These are phyloP conservation scores for Spiromastix sp. DNA, from an alignment of 2,329 filamentous ascomycete genomes.

Conservation along the genomic window DNA sequence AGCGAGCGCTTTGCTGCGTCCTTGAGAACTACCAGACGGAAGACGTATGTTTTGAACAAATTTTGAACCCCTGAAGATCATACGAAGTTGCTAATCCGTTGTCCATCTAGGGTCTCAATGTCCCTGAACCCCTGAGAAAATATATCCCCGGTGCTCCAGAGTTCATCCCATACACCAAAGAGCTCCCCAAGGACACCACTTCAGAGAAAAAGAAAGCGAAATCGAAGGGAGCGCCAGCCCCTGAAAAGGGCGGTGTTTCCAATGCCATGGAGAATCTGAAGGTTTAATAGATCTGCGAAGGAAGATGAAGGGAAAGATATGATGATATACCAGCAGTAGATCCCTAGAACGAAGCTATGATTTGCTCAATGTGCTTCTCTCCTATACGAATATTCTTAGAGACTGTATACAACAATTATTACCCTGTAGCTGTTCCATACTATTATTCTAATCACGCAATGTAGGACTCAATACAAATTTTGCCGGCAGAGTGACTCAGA, in stretches of 20 bases:
- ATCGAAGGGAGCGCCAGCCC: constrained; percentile 18
- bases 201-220: constrained; percentile 46
- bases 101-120: constrained; percentile 54
- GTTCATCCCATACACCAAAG: constrained; percentile 81
- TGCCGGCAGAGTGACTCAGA: no score
- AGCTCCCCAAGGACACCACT: constrained; percentile 66
- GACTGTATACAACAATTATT: no score
- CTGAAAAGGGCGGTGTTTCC: constrained; percentile 23
- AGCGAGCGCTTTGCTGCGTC: constrained; percentile 84
- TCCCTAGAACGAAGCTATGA: neutral
- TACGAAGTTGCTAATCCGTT: no score
- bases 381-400: no score
- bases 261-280: constrained; percentile 33
- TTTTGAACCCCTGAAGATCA: no score
- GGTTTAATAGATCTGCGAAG: no score
- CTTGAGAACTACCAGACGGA: constrained; percentile 95
- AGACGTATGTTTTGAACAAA: constrained; percentile 54
- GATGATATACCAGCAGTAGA: neutral
- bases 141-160: constrained; percentile 85
- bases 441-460: no score
- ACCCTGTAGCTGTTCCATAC: no score
- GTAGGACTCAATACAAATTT: no score
- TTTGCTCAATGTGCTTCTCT: no score
- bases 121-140: constrained; percentile 75
- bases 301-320: constrained; percentile 5